Conservation (phyloP, 441 rosid species). For the Lepidium campestre region DNA sequence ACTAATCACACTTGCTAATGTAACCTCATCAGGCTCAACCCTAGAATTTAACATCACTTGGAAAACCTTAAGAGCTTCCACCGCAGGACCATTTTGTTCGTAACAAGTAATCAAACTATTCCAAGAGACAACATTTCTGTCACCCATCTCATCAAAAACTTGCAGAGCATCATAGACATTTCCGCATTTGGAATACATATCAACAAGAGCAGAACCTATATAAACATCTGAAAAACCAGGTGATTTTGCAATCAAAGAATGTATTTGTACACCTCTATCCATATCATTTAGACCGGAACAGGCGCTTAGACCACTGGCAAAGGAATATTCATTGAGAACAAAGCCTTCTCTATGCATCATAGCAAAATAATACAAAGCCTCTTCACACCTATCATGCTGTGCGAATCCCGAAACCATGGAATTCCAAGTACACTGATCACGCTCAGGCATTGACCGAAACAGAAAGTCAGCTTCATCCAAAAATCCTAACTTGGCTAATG, state of each 20-base stretch:
- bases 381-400: conserved; percentile 46
- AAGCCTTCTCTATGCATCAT: conserved; percentile 52
- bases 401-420: conserved; percentile 70
- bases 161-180: conserved; percentile 41
- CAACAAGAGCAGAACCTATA: conserved; percentile 74
- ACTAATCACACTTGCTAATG: conserved; percentile 67
- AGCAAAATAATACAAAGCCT: conserved; percentile 50
- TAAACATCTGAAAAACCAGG: conserved; percentile 39
- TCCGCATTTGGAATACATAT: conserved; percentile 75
- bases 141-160: conserved; percentile 52
- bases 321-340: conserved; percentile 49
- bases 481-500: conserved; percentile 39
- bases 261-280: conserved; percentile 52
- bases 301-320: conserved; percentile 64
- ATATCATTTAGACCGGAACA: conserved; percentile 48
- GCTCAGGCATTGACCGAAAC: conserved; percentile 48
- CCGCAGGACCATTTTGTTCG: conserved; percentile 72
- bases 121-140: conserved; percentile 70
- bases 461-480: conserved; percentile 44
- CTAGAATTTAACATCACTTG: conserved; percentile 43
- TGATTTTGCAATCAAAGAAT: conserved; percentile 52
- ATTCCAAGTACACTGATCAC: conserved; percentile 77
- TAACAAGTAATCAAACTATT: conserved; percentile 76
- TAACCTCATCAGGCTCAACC: conserved; percentile 60
- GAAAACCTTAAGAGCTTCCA: conserved; percentile 55